Base-by-base conservation (phyloP, 106 monocot genomes). In the Dioscorea zingiberensis region DNA sequence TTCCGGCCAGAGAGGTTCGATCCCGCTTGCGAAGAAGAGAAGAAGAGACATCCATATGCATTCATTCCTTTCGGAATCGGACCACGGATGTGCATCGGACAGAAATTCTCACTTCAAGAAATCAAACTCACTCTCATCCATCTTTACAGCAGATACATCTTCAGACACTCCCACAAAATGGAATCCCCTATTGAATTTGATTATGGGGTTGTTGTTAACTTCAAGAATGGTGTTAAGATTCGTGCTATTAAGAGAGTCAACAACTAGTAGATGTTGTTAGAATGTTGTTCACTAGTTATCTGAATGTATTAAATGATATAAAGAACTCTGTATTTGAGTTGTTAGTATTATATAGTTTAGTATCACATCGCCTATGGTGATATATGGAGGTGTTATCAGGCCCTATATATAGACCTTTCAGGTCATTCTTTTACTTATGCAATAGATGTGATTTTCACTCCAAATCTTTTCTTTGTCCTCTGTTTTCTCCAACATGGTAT, bases 1-100 rank as follows among this genome's bases (percentile, higher is more conserved):
- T 97, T 97, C 51, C 72, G 74, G 1, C 91, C 95, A 0, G 91
- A 97, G 67, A 77, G 95, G 62, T 97, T 97, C 54, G 77, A 97
- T 38, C 91, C 78, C 0, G 47, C 21, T 16, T 55, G 77, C 68
- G 54, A 74, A 1, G 95, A 97, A 72, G 85, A 91, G 69, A 83
- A 74, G 70, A 55, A 24, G 29, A 67, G 95, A 66, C 88, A 97
- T 62, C 85, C 91, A 4, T 97, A 88, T 51, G 85, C 95, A 0
- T 76, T 83, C 73, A 97, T 97, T 30, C 91, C 95, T 0, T 97
- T 97, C 51, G 91, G 88, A 0, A 70, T 91, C 9, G 95, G 88
- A 0, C 95, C 95, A 7, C 25, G 95, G 4, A 78, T 78, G 10
- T 97, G 95, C 79, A 91, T 97, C 11, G 95, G 91, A 4, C 88